These are phyloP conservation scores for Thyridium curvatum DNA, from an alignment of 2,329 filamentous ascomycete species.

Conservation along the genomic window DNA sequence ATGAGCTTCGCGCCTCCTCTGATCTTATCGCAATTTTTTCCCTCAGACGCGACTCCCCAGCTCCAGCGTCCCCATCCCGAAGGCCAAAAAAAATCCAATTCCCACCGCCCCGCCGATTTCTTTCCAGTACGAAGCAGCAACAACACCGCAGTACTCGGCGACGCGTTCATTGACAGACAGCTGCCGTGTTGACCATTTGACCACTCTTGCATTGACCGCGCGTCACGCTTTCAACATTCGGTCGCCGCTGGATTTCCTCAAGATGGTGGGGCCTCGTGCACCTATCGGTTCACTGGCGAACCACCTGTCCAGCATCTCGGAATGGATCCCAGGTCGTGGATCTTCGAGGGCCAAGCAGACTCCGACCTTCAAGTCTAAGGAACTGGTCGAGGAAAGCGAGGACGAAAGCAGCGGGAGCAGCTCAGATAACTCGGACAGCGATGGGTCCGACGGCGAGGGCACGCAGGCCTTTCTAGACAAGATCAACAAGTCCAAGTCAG, in stretches of 20 bases:
- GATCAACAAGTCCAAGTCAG: conserved; percentile 12
- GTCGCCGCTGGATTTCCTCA: neutral
- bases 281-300: conserved; percentile 19
- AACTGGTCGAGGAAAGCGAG: conserved; percentile 10
- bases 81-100: too few relatives aligned
- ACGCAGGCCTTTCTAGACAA: conserved; percentile 8
- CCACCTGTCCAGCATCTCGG: conserved; percentile 13
- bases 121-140: too few relatives aligned
- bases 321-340: conserved; percentile 8
- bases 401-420: conserved; percentile 17
- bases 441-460: conserved; percentile 2
- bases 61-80: too few relatives aligned
- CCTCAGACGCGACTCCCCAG: too few relatives aligned
- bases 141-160: too few relatives aligned
- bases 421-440: conserved; percentile 5
- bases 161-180: too few relatives aligned
- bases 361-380: conserved; percentile 5
- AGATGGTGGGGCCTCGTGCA: conserved; percentile 19
- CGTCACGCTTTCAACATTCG: neutral
- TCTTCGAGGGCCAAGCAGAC: conserved; percentile 5
- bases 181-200: too few relatives aligned
- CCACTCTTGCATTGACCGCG: too few relatives aligned
- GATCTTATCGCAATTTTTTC: too few relatives aligned
- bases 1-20: too few relatives aligned
- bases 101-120: too few relatives aligned